Percentiles rank a stretch among this genome's conserved stretches.
Evolutionary conservation across 192 early-diverging fungal genomes (phyloP).

Genomic region (Diversispora eburnea): DNA sequence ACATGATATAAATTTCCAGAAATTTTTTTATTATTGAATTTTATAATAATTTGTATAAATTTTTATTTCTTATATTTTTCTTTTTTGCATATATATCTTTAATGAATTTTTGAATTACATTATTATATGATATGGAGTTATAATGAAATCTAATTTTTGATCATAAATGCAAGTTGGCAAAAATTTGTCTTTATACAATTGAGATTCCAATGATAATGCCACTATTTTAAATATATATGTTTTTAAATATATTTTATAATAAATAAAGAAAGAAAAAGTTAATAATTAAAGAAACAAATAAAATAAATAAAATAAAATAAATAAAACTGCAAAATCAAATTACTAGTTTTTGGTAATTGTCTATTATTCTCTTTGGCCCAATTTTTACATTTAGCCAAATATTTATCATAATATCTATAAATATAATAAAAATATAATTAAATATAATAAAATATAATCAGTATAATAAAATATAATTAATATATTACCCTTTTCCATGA

Average conservation of each 20-base stretch:
- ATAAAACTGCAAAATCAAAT: not conserved
- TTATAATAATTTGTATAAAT: no score
- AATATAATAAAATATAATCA: not conserved
- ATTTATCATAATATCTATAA: slow-evolving; percentile 25
- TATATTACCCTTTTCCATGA: slow-evolving; percentile 27
- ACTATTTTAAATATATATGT: slow-evolving; percentile 2
- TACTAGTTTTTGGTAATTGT: slow-evolving; percentile 19
- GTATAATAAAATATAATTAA: not conserved
- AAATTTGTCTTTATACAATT: slow-evolving; percentile 16
- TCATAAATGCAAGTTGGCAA: slow-evolving; percentile 7
- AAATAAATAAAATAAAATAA: not conserved
- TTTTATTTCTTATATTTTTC: no score
- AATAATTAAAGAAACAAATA: not conserved
- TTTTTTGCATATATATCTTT: no score
- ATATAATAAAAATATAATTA: not conserved
- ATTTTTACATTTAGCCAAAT: slow-evolving; percentile 15
- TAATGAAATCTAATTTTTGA: slow-evolving; percentile 19
- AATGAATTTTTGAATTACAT: no score
- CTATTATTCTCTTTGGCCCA: not conserved
- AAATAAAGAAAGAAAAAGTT: not conserved
- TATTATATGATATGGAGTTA: not conserved
- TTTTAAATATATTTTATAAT: not conserved
- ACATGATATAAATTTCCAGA: no score
- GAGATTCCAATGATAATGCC: slow-evolving; percentile 17
- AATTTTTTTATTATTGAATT: no score